These are phyloP conservation scores for Botrytis pseudocinerea DNA, from an alignment of 2,329 filamentous ascomycete species.

Conservation along the genomic window DNA sequence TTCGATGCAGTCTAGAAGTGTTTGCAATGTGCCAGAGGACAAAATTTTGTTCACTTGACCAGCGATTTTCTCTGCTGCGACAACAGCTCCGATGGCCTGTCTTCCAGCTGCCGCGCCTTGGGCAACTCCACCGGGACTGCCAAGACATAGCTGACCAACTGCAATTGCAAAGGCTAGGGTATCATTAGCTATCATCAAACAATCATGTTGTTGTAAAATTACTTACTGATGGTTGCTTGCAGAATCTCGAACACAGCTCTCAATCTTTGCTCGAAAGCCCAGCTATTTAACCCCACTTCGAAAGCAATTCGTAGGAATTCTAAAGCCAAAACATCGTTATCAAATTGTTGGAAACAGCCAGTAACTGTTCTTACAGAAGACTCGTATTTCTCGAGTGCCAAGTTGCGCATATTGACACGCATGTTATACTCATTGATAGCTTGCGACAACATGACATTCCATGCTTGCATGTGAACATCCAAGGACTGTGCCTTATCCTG, in stretches of 20 bases:
- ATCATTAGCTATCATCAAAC: background rate
- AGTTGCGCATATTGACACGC: constrained; percentile 2
- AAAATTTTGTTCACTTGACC: constrained; percentile 4
- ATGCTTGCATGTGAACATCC: constrained; percentile 8
- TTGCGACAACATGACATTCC: constrained; percentile 13
- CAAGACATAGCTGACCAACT: constrained; percentile 13
- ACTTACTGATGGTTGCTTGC: constrained; percentile 8
- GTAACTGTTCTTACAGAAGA: constrained; percentile 3
- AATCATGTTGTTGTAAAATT: background rate
- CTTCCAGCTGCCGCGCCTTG: constrained; percentile 4
- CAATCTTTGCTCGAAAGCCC: background rate
- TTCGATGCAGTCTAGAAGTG: constrained; percentile 8
- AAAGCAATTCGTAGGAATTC: background rate
- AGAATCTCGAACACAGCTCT: constrained; percentile 7
- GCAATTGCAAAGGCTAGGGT: constrained; percentile 10
- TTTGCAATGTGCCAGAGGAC: constrained; percentile 14
- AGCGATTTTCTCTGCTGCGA: background rate
- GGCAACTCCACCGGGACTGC: constrained; percentile 1
- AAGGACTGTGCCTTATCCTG: constrained; percentile 12
- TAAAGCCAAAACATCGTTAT: constrained; percentile 7
- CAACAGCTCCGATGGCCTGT: constrained; percentile 13
- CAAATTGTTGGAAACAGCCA: constrained; percentile 15
- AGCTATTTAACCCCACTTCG: background rate
- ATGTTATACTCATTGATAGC: constrained; percentile 14
- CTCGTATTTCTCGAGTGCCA: constrained; percentile 7